Evolutionary conservation across 441 rosid species (phyloP), one percentile per base, ranked within the genome.

Genomic region (Lepidium campestre): DNA sequence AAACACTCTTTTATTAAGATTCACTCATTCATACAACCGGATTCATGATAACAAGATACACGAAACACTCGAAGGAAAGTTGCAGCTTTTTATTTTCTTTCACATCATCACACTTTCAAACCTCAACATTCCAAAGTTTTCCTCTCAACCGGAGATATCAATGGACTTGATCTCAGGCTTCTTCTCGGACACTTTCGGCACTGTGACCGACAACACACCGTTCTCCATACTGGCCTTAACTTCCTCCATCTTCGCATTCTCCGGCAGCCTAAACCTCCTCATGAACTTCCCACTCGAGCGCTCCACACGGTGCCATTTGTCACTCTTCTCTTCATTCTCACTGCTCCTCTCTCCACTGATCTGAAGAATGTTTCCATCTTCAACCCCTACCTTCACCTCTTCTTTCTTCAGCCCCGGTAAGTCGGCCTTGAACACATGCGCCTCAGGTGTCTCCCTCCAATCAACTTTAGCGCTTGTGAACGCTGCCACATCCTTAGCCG

Each of bases 231-330:
- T 23, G 0, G 89, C 89, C 44, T 75, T 84, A 0, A 80, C 75
- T 41, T 73, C 66, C 11, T 82, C 82, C 58, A 63, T 18, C 57
- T 73, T 84, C 0, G 75, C 81, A 57, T 82, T 80, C 67, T 80
- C 86, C 0, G 85, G 85, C 34, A 82, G 4, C 75, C 81, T 82
- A 22, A 82, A 84, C 78, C 85, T 77, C 76, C 86, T 75, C 77
- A 65, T 5, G 37, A 82, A 80, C 57, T 54, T 80, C 0, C 89
- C 85, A 27, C 78, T 77, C 8, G 79, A 58, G 39, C 85, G 72
- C 69, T 84, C 83, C 53, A 75, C 77, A 35, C 84, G 71, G 46
- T 82, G 83, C 84, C 80, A 84, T 27, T 59, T 78, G 4, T 79
- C 84, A 32, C 58, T 65, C 74, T 79, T 83, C 56, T 79, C 82